phyloP scores from a whole-genome alignment of 441 rosid species.

The Brassica hybrid region DNA sequence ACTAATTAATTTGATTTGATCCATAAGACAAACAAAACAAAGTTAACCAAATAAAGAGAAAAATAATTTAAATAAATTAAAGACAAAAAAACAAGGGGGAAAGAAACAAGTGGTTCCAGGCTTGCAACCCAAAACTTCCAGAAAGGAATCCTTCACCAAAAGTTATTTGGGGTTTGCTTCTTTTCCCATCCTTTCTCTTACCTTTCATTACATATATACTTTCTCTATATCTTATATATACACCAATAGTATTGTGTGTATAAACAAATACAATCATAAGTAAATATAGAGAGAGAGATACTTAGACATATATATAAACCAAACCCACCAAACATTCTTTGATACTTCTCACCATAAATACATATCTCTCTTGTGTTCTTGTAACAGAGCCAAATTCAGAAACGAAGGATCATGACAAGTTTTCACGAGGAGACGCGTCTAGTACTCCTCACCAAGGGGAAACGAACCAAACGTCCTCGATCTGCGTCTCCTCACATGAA shows the following conservation, averaged over 20 bases:
- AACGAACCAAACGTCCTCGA: too few relatives aligned
- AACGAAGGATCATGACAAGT: too few relatives aligned
- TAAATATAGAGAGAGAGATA: neutral
- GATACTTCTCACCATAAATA: constrained; percentile 32
- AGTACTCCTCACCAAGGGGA: too few relatives aligned
- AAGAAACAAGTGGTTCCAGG: constrained; percentile 52
- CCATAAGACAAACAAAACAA: constrained; percentile 35
- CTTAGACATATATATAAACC: constrained; percentile 32
- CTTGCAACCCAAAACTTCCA: constrained; percentile 85
- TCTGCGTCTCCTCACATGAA: too few relatives aligned
- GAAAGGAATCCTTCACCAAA: constrained; percentile 65
- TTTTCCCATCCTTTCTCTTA: constrained; percentile 37
- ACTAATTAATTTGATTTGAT: constrained; percentile 4
- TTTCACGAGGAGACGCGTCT: too few relatives aligned
- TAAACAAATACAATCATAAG: constrained; percentile 35
- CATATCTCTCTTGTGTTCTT: constrained; percentile 20
- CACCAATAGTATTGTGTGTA: constrained; percentile 39
- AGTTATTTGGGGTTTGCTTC: constrained; percentile 82
- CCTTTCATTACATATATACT: constrained; percentile 36
- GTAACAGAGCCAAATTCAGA: constrained; percentile 7
- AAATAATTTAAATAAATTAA: constrained; percentile 9
- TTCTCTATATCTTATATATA: neutral
- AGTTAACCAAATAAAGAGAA: constrained; percentile 32
- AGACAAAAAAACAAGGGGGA: neutral
- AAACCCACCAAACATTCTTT: constrained; percentile 39